phyloP scores from a whole-genome alignment of 306 rosid species.

The Glycine latifolia region DNA sequence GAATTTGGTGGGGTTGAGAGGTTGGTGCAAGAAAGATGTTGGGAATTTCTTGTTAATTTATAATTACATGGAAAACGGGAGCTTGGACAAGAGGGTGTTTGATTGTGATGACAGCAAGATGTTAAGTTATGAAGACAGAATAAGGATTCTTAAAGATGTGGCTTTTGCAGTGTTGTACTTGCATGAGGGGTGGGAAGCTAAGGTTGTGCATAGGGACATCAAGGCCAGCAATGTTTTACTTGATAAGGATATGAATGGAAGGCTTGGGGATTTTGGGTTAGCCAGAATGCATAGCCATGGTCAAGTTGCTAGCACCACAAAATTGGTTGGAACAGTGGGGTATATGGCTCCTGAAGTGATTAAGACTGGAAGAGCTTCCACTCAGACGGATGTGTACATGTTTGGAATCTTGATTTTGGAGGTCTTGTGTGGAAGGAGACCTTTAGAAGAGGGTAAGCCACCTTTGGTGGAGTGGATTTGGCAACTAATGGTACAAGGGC shows the following conservation, averaged over 20 bases:
- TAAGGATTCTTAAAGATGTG: constrained; percentile 73
- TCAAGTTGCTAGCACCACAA: constrained; percentile 71
- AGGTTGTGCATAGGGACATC: constrained; percentile 84
- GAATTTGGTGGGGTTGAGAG: constrained; percentile 73
- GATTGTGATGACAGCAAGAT: constrained; percentile 58
- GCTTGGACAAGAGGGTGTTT: constrained; percentile 76
- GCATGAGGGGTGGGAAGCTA: constrained; percentile 92
- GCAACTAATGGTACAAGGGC: constrained; percentile 60
- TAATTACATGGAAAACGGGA: constrained; percentile 90
- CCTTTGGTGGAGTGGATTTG: constrained; percentile 71
- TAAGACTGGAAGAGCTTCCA: constrained; percentile 70
- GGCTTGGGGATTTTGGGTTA: constrained; percentile 83
- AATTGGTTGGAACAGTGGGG: constrained; percentile 82
- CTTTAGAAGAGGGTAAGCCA: constrained; percentile 74
- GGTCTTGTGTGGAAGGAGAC: constrained; percentile 89
- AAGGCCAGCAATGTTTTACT: constrained; percentile 88
- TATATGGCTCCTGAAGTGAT: constrained; percentile 86
- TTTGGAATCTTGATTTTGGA: constrained; percentile 82
- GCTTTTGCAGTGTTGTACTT: constrained; percentile 74
- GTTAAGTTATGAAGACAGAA: constrained; percentile 60
- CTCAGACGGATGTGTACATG: constrained; percentile 75
- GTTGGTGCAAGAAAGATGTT: constrained; percentile 83
- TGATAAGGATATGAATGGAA: constrained; percentile 84
- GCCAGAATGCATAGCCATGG: constrained; percentile 74
- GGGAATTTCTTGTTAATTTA: constrained; percentile 74